Conservation (phyloP, 2,329 filamentous ascomycete genomes). For the Exophiala oligosperma region DNA sequence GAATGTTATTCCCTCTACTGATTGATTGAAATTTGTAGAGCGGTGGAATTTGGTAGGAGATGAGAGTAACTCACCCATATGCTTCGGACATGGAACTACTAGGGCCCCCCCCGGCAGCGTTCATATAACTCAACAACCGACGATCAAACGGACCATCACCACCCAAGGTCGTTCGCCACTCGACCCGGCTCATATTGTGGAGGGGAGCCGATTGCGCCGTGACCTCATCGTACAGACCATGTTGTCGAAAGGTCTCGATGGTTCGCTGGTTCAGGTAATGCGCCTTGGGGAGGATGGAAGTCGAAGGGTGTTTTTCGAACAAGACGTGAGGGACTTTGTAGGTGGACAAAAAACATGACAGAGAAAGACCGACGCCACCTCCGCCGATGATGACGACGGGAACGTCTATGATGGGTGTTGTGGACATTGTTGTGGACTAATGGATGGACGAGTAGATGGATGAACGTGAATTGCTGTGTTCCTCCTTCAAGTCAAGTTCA, state of each 20-base stretch:
- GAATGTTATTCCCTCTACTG: too few relatives aligned
- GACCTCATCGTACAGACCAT: constrained; percentile 34
- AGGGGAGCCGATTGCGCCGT: constrained; percentile 23
- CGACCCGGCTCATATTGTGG: constrained; percentile 32
- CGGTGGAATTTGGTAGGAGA: neutral
- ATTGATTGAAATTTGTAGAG: too few relatives aligned
- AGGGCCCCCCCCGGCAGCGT: neutral
- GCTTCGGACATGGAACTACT: neutral
- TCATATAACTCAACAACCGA: neutral
- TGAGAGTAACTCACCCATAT: constrained; percentile 33
- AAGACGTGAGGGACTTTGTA: constrained; percentile 31
- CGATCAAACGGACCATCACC: constrained; percentile 23
- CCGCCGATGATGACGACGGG: constrained; percentile 34
- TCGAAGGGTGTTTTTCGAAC: constrained; percentile 33
- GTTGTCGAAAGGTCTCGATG: constrained; percentile 30
- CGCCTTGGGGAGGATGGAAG: constrained; percentile 37
- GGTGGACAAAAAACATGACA: constrained; percentile 34
- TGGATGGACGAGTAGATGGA: too few relatives aligned
- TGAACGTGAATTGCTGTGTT: too few relatives aligned
- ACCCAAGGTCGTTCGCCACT: constrained; percentile 35
- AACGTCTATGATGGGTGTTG: neutral
- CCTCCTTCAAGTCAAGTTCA: too few relatives aligned
- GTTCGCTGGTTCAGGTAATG: constrained; percentile 34
- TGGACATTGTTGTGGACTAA: neutral
- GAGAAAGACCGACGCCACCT: constrained; percentile 32